Evolutionary conservation across 805 yeast genomes (phyloP).

Genomic region (Kuraishia borneana): DNA sequence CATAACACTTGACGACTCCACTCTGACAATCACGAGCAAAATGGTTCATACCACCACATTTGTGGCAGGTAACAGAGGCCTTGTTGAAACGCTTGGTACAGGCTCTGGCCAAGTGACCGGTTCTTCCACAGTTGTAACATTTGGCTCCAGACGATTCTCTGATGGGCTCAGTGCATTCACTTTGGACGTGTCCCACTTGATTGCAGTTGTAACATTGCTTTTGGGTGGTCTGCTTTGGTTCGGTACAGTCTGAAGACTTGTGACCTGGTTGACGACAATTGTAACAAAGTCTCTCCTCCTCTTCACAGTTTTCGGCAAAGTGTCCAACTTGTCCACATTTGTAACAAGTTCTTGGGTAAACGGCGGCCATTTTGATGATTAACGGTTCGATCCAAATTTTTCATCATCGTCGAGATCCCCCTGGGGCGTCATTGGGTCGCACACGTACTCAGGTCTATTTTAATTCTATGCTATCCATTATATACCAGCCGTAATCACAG

Average conservation of each 20-base stretch:
- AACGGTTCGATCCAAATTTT: background rate
- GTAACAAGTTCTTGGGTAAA: conserved; percentile 61
- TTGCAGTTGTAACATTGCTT: conserved; percentile 94
- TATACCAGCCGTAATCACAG: conserved; percentile 21
- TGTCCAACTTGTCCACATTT: conserved; percentile 91
- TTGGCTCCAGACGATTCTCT: conserved; percentile 36
- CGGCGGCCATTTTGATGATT: conserved; percentile 14
- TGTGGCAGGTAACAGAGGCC: conserved; percentile 59
- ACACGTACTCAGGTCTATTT: background rate
- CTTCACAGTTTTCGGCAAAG: conserved; percentile 79
- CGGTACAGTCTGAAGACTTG: conserved; percentile 80
- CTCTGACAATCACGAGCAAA: conserved; percentile 84
- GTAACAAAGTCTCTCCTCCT: conserved; percentile 81
- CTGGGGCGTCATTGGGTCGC: background rate
- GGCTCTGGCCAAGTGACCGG: conserved; percentile 76
- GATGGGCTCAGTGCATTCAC: conserved; percentile 65
- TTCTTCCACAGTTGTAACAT: conserved; percentile 70
- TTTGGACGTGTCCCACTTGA: conserved; percentile 78
- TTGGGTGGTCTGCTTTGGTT: conserved; percentile 73
- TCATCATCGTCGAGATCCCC: background rate
- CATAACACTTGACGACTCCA: conserved; percentile 69
- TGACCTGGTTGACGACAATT: conserved; percentile 88
- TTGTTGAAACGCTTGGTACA: conserved; percentile 32
- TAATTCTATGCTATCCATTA: conserved; percentile 14
- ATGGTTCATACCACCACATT: conserved; percentile 90